Percentiles rank a stretch among this genome's conserved stretches.
phyloP scores from a whole-genome alignment of 805 yeast species.

The Phaffomyces antillensis region DNA sequence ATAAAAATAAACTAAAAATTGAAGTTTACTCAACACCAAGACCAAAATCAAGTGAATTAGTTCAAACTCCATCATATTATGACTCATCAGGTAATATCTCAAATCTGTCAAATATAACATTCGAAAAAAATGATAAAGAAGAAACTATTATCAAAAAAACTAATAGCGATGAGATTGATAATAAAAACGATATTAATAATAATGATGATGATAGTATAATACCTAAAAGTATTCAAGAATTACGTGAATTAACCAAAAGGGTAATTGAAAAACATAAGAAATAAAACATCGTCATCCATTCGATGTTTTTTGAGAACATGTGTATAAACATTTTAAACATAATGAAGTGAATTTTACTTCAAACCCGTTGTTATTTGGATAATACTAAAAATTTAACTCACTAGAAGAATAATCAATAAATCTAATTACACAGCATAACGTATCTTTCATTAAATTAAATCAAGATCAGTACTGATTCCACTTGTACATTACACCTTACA shows the following conservation, averaged over 20 bases:
- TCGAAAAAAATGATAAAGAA: constrained; percentile 14
- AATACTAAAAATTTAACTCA: too few relatives aligned
- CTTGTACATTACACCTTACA: too few relatives aligned
- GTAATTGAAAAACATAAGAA: constrained; percentile 19
- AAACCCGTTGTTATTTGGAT: too few relatives aligned
- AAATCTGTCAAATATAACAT: constrained; percentile 20
- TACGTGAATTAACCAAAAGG: constrained; percentile 19
- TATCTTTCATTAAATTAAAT: too few relatives aligned
- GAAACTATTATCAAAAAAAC: constrained; percentile 2
- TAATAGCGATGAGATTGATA: neutral
- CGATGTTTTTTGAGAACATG: too few relatives aligned
- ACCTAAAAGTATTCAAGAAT: constrained; percentile 19
- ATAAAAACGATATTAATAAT: neutral
- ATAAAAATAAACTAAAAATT: constrained; percentile 10
- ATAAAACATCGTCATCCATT: neutral
- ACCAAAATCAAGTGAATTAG: constrained; percentile 23
- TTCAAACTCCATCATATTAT: constrained; percentile 23
- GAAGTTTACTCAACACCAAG: constrained; percentile 23
- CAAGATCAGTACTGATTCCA: too few relatives aligned
- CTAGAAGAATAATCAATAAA: too few relatives aligned
- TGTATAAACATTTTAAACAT: too few relatives aligned
- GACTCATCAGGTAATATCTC: constrained; percentile 19
- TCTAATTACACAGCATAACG: too few relatives aligned
- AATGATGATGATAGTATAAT: constrained; percentile 2
- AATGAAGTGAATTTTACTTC: too few relatives aligned